Base-by-base conservation (phyloP, 805 yeast species). In the Pachysolen tannophilus region DNA sequence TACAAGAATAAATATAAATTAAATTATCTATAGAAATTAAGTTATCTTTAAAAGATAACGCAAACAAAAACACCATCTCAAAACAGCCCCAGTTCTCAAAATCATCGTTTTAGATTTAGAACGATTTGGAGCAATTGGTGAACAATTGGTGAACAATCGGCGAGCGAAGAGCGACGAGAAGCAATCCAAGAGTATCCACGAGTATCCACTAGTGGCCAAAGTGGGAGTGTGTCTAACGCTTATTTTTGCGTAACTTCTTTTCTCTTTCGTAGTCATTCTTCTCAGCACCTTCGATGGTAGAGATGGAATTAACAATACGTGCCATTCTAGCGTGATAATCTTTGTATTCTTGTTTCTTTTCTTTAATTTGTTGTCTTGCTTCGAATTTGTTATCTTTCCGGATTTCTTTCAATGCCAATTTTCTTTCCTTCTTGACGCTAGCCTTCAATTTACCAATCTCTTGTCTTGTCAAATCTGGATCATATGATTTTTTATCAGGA, bases 221-320 rank as follows among this genome's bases (percentile, higher is more conserved):
- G n/a, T n/a, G n/a, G n/a, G n/a, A n/a, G n/a, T n/a, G n/a, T n/a
- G n/a, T n/a, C 25, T 26, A 32, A 20, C 14, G 18, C 46, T 67
- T 66, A 27, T 67, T 62, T 53, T 72, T 73, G 49, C 87, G 72
- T 41, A 65, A 63, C 53, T 70, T 76, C 67, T 75, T 82, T 52
- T 88, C 97, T 41, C 87, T 72, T 53, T 87, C 96, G 58, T 90
- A 90, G 47, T 78, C 79, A 56, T 92, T 88, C 69, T 85, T 83
- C 53, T 86, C 97, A 5, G 92, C 84, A 52, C 97, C 97, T 66
- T 90, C 97, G 48, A 82, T 87, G 4, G 96, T 87, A 43, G 82
- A 83, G 50, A 92, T 85, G 37, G 88, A 75, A 48, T 88, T 83
- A 54, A 82, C 78, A 53, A 92, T 80, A 46, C 72, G 73, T 29